Base-by-base conservation (phyloP, 2,329 filamentous ascomycete genomes). In the Stachybotrys echinatus region DNA sequence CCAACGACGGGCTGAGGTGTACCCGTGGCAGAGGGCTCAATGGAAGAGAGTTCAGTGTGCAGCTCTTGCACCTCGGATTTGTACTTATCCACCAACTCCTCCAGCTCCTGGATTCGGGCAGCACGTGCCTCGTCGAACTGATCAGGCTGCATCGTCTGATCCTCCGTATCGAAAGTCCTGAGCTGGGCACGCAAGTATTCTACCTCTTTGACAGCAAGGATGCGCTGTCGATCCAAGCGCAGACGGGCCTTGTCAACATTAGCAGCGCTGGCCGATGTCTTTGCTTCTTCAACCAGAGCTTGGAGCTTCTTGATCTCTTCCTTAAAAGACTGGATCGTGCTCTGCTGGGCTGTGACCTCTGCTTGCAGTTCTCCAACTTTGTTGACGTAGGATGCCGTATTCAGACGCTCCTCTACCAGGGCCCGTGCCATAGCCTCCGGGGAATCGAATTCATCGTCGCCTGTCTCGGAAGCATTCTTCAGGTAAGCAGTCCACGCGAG, bases 101-200 rank as follows among this genome's bases (percentile, higher is more conserved):
- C 91, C 0, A 99, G 81, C 54, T 94, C 84, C 47, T 86, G 80
- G 18, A 96, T 85, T 20, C 90, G 86, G 54, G 85, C 77, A 0
- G 79, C 74, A 55, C 91, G 92, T 19, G 83, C 78, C 56, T 87
- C 81, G 60, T 99, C 89, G 48, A 88, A 86, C 42, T 81, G 84
- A 31, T 90, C 88, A 0, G 89, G 83, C 49, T 92, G 84, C 71
- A 96, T 88, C 0, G 92, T 92, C 48, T 84, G 82, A 60, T 97
- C 92, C 67, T 99, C 94, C 1, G 83, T 81, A 61, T 97, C 89
- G 52, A 95, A 87, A 0, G 88, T 87, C 69, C 92, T 92, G 49
- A 97, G 78, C 67, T 99, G 94, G 1, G 90, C 92, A 20, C 94
- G 88, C 6, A 99, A 79, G 64, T 95, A 96, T 58, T 96, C 92